Percentiles rank a stretch among this genome's conserved stretches.
phyloP scores from a whole-genome alignment of 2,329 filamentous ascomycete species.

The Ceratocystis lukuohia region DNA sequence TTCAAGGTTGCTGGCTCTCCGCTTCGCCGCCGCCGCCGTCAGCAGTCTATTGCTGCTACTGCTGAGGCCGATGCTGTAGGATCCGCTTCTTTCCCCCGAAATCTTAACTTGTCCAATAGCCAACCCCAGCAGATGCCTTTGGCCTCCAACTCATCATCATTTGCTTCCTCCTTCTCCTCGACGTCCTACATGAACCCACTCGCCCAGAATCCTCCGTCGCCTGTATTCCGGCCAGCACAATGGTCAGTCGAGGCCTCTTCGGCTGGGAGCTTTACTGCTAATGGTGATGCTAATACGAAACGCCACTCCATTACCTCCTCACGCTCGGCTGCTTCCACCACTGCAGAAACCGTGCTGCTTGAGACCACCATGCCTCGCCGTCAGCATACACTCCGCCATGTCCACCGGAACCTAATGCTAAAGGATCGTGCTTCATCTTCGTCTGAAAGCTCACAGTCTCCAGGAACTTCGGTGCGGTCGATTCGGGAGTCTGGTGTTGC shows the following conservation, averaged over 20 bases:
- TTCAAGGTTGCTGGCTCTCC: background rate
- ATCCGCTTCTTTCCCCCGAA: no score
- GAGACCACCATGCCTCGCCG: slow-evolving; percentile 29
- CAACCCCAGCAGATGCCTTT: slow-evolving; percentile 12
- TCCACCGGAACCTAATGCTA: slow-evolving; percentile 40
- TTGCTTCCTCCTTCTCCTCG: slow-evolving; percentile 9
- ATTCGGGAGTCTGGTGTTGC: slow-evolving; percentile 30
- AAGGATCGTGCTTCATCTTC: slow-evolving; percentile 33
- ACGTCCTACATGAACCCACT: slow-evolving; percentile 12
- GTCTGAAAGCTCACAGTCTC: slow-evolving; percentile 28
- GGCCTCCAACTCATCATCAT: background rate
- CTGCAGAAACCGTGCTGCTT: background rate
- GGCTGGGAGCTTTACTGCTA: background rate
- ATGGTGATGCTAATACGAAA: slow-evolving; percentile 6
- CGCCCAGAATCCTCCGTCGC: slow-evolving; percentile 14
- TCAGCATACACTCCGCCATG: slow-evolving; percentile 46
- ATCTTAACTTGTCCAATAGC: background rate
- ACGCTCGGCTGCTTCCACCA: slow-evolving; percentile 9
- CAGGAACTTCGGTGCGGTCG: slow-evolving; percentile 33
- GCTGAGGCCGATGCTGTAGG: background rate
- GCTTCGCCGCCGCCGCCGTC: background rate
- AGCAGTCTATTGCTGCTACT: background rate
- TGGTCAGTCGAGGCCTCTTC: slow-evolving; percentile 12
- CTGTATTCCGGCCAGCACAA: background rate
- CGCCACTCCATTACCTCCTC: slow-evolving; percentile 12